phyloP scores from a whole-genome alignment of 306 rosid genomes.

The Ochetophila trinervis region DNA sequence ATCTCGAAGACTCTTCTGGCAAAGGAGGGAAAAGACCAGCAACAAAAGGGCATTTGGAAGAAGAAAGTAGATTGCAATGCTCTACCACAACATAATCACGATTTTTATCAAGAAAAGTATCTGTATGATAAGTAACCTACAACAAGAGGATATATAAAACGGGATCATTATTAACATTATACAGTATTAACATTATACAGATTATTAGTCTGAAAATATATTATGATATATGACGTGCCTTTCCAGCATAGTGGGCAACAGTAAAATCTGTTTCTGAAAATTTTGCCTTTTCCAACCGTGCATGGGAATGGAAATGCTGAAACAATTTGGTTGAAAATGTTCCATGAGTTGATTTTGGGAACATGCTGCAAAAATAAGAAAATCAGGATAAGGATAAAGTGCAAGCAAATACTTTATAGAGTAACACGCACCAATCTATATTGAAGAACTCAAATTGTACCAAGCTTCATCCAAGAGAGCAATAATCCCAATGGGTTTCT shows the following conservation, averaged over 20 bases:
- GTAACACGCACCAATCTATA: conserved; percentile 44
- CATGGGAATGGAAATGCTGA: conserved; percentile 68
- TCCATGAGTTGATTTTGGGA: conserved; percentile 89
- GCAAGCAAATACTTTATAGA: conserved; percentile 22
- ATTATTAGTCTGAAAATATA: conserved; percentile 16
- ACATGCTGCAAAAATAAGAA: conserved; percentile 72
- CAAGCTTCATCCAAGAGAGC: conserved; percentile 97
- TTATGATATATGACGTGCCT: conserved; percentile 45
- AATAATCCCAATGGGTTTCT: conserved; percentile 93
- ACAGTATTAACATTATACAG: conserved; percentile 10
- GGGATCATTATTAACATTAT: conserved; percentile 13
- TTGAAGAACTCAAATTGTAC: conserved; percentile 59
- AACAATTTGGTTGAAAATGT: conserved; percentile 91
- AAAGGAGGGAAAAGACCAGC: conserved; percentile 68
- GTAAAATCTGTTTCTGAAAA: conserved; percentile 93
- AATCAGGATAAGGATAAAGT: conserved; percentile 44
- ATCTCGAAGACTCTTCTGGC: conserved; percentile 85
- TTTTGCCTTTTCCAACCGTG: conserved; percentile 78
- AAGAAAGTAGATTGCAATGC: conserved; percentile 82
- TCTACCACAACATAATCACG: conserved; percentile 97
- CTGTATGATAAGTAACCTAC: conserved; percentile 95
- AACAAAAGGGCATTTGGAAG: conserved; percentile 73
- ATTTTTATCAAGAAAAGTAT: conserved; percentile 82
- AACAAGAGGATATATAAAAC: conserved; percentile 14
- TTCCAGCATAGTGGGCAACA: conserved; percentile 96